Evolutionary conservation across 441 rosid genomes (phyloP), one percentile per base, ranked within the genome.

Genomic region (Euphorbia corollata): DNA sequence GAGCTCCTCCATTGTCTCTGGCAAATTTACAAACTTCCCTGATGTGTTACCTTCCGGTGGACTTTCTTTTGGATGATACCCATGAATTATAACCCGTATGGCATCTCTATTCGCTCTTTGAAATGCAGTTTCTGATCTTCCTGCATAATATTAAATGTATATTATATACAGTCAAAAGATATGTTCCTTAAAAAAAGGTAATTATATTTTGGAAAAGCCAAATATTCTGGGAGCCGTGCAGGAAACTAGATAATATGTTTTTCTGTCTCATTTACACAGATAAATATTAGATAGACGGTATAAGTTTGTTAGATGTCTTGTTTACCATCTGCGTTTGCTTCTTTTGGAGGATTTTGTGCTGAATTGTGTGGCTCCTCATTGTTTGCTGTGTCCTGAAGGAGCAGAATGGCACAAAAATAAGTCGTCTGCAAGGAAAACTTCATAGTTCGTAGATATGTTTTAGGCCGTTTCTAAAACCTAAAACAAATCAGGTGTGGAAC

Each of bases 11-110:
- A 83, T 75, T 61, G 96, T 76, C 60, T 82, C 71, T 8, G 96
- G 93, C 71, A 91, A 81, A 81, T 79, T 68, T 75, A 88, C 73
- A 71, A 91, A 84, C 83, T 84, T 87, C 43, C 96, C 93, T 1
- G 15, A 64, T n/a, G 41, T 27, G 63, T 76, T 58, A 9, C 53
- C 80, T 64, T 73, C 80, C 24, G 43, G 30, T 72, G 73, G 62
- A 58, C 63, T 71, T 76, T 83, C 72, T 55, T 75, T 70, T 56
- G 96, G 96, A 76, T 78, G 74, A 71, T 87, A 80, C 66, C 90
- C 83, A 56, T 88, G 91, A 61, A 90, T 87, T 69, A 85, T 86
- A 75, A 87, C 93, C 80, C 96, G 76, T 73, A 61, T 80, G 5
- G 73, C 80, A 27, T 43, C 61, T 77, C 68, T 65, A 48, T 69